Base-by-base conservation (phyloP, 2,329 filamentous ascomycete species). In the Cytospora piceae region DNA sequence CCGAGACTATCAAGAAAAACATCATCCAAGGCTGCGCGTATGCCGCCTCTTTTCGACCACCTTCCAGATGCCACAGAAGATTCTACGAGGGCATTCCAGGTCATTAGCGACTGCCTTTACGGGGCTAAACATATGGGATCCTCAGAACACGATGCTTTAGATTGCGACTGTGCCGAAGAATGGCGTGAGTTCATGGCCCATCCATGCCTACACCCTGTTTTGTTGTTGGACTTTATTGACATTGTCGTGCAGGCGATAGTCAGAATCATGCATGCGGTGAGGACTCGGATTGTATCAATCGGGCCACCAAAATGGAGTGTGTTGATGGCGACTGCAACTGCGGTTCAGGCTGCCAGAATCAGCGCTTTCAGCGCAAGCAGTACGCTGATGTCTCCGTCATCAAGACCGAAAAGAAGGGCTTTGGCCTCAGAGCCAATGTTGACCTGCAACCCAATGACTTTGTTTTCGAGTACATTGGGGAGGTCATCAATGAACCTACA, bases 201-300 rank as follows among this genome's bases (percentile, higher is more conserved):
- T 54, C 24, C 62, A 46, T 60, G 69, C 69, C 70, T 64, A 65
- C 61, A 69, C 64, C 31, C 46, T 17, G n/a, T 31, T 34, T 63
- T 56, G 67, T 70, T 72, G 71, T 60, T 67, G 37, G 68, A 24
- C 61, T 27, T 34, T 66, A 57, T 24, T 52, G 22, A 57, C 59
- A 15, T 70, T 72, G 60, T 37, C 54, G 27, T 70, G 24, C 73
- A 90, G 87, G 79, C 42, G 80, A 87, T 75, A 84, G 85, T 69
- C 77, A 80, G 69, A 99, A 99, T 77, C 79, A 90, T 78, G 94
- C 95, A 58, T 99, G 95, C 77, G 94, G 92, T 70, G 94, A 97
- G 73, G 93, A 97, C 77, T 96, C 94, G 20, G 94, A 98, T 77
- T 99, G 95, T 79, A 99, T 99, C 83, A 99, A 99, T 78, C 91